Evolutionary conservation across 352 stramenopile species (phyloP), one percentile per base, ranked within the genome.

Genomic region (Thalassiosira mediterranea): DNA sequence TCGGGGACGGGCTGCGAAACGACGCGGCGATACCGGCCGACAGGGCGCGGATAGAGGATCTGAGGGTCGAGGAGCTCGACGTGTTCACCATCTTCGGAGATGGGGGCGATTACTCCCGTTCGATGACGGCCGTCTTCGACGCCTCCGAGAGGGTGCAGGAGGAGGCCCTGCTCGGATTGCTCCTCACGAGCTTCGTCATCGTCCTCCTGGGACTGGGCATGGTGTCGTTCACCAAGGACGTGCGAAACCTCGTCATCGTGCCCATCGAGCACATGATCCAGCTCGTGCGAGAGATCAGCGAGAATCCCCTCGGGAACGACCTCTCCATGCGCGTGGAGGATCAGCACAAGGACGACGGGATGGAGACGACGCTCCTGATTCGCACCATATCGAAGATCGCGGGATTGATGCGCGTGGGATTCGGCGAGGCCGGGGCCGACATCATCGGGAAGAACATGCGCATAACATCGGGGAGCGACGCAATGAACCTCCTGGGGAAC

Each of bases 401-500:
- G 15, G 86, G 91, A 8, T 82, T 99, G 8, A 86, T 99, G 57
- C 93, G 97, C 58, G 95, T 99, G 40, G 96, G 96, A 0, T 98
- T 91, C 63, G 84, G 87, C 69, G 81, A 81, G 57, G 84, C 97
- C n/a, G 92, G 91, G 26, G 96, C 95, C 4, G 94, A 98, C 71
- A 98, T 98, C 52, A 98, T 99, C 68, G 91, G 93, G 1, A 97
- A 98, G 66, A 98, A 98, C 77, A 95, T 99, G 89, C 79, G 81
- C 37, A 75, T 80, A 4, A 51, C 70, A 3, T 37, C 82, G 13
- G 72, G 72, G 38, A 56, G 42, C 11, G 71, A 76, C 54, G 60
- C 56, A 8, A 82, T 98, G 4, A 96, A 98, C 58, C 90, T 98
- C 26, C 96, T 98, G 90, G 95, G 97, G n/a, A 73, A 90, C 34